A percentile compares a stretch with the other conserved stretches of the same genome.
Conservation (phyloP, 495 filamentous ascomycete genomes). For the Penicillium diatomitis region DNA sequence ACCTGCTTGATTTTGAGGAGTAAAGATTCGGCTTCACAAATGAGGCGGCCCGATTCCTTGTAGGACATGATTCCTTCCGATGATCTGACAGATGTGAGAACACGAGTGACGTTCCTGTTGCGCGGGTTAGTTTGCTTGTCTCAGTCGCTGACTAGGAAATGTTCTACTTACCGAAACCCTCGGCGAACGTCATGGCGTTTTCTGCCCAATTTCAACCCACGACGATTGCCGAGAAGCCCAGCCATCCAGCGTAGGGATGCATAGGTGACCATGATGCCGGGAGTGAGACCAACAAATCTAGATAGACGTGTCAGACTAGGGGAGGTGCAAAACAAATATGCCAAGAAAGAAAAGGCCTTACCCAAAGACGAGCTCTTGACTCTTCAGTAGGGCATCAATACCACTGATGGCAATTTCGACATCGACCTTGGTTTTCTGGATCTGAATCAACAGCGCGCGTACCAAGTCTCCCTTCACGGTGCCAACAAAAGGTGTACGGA, state of each 20-base stretch:
- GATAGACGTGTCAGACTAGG: background rate
- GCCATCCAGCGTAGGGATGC: slow-evolving; percentile 64
- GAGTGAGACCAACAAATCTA: slow-evolving; percentile 82
- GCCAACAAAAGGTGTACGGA: slow-evolving; percentile 68
- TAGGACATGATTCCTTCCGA: slow-evolving; percentile 63
- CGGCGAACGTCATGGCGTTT: slow-evolving; percentile 58
- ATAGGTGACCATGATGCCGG: slow-evolving; percentile 76
- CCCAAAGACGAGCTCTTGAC: slow-evolving; percentile 94
- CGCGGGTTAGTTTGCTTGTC: background rate
- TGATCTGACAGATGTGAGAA: slow-evolving; percentile 54
- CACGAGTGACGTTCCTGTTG: slow-evolving; percentile 67
- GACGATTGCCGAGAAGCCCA: slow-evolving; percentile 55
- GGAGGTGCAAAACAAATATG: background rate
- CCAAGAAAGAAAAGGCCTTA: slow-evolving; percentile 11
- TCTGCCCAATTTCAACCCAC: slow-evolving; percentile 49
- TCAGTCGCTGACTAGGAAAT: background rate
- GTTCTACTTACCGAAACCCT: slow-evolving; percentile 51
- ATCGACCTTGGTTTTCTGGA: slow-evolving; percentile 98
- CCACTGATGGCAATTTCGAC: slow-evolving; percentile 92
- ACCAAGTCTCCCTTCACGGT: slow-evolving; percentile 79
- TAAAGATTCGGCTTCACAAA: slow-evolving; percentile 80
- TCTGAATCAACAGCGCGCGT: slow-evolving; percentile 83
- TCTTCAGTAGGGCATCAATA: slow-evolving; percentile 86
- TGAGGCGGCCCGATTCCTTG: slow-evolving; percentile 80
- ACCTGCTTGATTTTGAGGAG: slow-evolving; percentile 52